These are phyloP conservation scores for Vitis labrusca DNA, from an alignment of 164 flowering plant species.

Conservation along the genomic window DNA sequence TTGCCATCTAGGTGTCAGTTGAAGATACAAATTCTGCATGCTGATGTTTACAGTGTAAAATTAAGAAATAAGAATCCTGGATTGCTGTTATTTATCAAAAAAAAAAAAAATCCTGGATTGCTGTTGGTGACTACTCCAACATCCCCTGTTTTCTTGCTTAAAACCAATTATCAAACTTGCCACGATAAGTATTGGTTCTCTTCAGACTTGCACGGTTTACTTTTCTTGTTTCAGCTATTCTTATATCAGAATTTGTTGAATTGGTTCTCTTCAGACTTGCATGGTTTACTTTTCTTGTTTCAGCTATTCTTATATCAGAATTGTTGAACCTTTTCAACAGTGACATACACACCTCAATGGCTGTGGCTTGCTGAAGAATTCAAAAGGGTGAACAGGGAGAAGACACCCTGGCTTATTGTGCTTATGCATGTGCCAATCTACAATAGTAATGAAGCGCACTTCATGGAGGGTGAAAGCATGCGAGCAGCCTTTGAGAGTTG, in stretches of 20 bases:
- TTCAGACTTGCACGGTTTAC: neutral
- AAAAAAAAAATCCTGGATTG: no score
- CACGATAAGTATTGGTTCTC: no score
- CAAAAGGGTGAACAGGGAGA: slow-evolving; percentile 69
- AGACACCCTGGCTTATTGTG: slow-evolving; percentile 97
- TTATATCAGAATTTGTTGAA: slow-evolving; percentile 7
- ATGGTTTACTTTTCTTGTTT: neutral
- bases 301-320: slow-evolving; percentile 7
- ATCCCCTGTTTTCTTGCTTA: no score
- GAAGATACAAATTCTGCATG: neutral
- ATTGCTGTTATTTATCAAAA: no score
- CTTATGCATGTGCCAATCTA: slow-evolving; percentile 90
- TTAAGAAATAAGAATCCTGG: no score
- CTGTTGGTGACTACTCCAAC: no score
- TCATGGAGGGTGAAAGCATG: slow-evolving; percentile 98
- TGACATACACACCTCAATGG: slow-evolving; percentile 90
- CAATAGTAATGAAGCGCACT: slow-evolving; percentile 81
- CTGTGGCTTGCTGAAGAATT: slow-evolving; percentile 70
- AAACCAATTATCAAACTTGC: no score
- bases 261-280: no score
- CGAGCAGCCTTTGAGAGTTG: slow-evolving; percentile 70
- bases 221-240: slow-evolving; percentile 1
- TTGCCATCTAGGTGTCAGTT: no score
- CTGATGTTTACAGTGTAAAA: neutral
- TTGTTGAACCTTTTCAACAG: slow-evolving; percentile 39